phyloP scores from a whole-genome alignment of 116 monocot species.

The Cymodocea nodosa region DNA sequence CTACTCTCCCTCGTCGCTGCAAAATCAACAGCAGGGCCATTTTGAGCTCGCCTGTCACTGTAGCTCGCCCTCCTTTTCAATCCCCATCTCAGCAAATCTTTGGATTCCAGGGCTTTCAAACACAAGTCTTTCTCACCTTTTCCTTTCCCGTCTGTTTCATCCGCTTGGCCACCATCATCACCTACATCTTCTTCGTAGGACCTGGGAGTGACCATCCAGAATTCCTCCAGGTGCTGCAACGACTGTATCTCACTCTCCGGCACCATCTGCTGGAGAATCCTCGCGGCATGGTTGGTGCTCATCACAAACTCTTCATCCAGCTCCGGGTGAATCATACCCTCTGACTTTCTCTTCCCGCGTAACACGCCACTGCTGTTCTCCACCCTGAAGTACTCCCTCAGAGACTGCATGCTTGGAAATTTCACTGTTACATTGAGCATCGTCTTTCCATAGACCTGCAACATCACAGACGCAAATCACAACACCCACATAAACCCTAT shows the following conservation, averaged over 20 bases:
- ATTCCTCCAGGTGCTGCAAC: constrained; percentile 32
- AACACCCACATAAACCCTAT: not conserved
- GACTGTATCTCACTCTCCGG: constrained; percentile 18
- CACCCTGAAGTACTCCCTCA: constrained; percentile 42
- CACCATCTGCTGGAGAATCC: constrained; percentile 35
- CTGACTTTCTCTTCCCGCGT: not conserved
- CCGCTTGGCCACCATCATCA: not conserved
- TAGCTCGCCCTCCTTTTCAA: constrained; percentile 48
- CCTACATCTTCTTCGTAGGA: not conserved
- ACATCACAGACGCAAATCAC: not conserved
- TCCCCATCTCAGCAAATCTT: constrained; percentile 43
- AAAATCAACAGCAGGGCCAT: not conserved
- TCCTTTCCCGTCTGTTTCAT: constrained; percentile 1
- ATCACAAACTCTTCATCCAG: constrained; percentile 90
- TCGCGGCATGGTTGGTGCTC: constrained; percentile 48
- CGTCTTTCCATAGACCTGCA: constrained; percentile 50
- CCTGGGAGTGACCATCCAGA: constrained; percentile 47
- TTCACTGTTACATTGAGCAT: constrained; percentile 49
- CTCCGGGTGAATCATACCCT: constrained; percentile 21
- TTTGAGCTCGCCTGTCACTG: constrained; percentile 26
- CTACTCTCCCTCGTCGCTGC: not conserved
- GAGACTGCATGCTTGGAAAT: constrained; percentile 58
- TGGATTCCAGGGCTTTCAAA: constrained; percentile 17
- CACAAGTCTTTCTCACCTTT: constrained; percentile 12
- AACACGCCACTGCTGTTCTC: not conserved